Evolutionary conservation across 352 stramenopile genomes (phyloP), one percentile per base, ranked within the genome.

Genomic region (Pythium periplocum): DNA sequence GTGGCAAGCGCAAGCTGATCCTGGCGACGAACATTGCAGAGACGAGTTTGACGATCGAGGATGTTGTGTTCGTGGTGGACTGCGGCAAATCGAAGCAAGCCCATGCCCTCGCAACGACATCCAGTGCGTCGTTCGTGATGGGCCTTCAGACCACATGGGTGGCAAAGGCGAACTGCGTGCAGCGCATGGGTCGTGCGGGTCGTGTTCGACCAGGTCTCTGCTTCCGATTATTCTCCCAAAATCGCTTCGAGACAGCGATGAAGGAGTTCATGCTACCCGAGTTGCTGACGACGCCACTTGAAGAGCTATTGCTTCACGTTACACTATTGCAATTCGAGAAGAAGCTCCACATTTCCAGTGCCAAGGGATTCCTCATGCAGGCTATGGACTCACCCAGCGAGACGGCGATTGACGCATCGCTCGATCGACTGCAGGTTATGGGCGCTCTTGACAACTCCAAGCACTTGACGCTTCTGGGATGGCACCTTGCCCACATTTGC

Each of bases 11-110:
- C 48, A 93, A 95, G 56, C 59, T 95, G 4, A 85, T 95, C 37
- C 76, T 98, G 45, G 75, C 90, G 4, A 99, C 96, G 0, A 98
- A 98, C 61, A 97, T 98, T 47, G 95, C 95, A 4, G 96, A 99
- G 70, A 98, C 95, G 9, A 98, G 86, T 62, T 70, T 99, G 3
- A 98, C 96, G 9, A 96, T 99, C n/a, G 91, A 97, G 37, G 84
- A 95, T 55, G 91, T 99, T 31, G 88, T 92, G 7, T 96, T 96
- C 52, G 84, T 95, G 4, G 79, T 95, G 39, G 84, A 95, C 48
- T 91, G 72, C 43, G 83, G 83, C 53, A 95, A 93, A 49, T 88
- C 76, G 0, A 95, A 91, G 61, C 83, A 95, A 45, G 71, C 72
- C 17, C 78, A 89, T 48, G 68, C 69, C 0, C 73, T 91, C 36